Conservation (phyloP, 2,329 filamentous ascomycete species). For the Cyphellophora attinorum region DNA sequence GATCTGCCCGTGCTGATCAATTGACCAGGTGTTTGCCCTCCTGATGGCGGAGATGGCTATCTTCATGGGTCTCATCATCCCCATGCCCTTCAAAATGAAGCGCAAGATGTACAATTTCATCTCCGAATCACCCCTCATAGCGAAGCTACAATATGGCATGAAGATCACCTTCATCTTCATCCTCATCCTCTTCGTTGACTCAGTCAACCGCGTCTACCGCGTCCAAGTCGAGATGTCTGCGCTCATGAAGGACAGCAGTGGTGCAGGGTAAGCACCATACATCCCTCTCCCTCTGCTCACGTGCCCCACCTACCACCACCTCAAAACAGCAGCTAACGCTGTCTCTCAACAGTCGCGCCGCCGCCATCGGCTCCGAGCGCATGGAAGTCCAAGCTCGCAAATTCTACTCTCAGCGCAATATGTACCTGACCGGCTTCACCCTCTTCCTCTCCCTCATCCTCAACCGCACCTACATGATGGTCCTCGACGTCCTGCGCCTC, state of each 20-base stretch:
- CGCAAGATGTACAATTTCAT: slow-evolving; percentile 92
- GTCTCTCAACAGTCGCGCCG: slow-evolving; percentile 38
- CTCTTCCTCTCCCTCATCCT: slow-evolving; percentile 95
- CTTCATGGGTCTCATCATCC: slow-evolving; percentile 50
- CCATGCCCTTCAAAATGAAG: slow-evolving; percentile 77
- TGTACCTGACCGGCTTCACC: slow-evolving; percentile 99
- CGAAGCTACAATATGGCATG: slow-evolving; percentile 92
- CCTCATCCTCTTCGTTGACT: slow-evolving; percentile 94
- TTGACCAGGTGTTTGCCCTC: slow-evolving; percentile 37
- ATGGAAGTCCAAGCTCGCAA: slow-evolving; percentile 99
- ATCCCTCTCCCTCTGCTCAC: not conserved
- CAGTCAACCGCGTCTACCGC: slow-evolving; percentile 90
- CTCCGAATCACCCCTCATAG: slow-evolving; percentile 73
- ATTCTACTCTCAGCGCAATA: slow-evolving; percentile 99
- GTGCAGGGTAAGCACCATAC: slow-evolving; percentile 38
- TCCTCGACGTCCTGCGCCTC: slow-evolving; percentile 80
- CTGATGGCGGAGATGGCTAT: slow-evolving; percentile 41
- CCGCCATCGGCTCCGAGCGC: slow-evolving; percentile 80
- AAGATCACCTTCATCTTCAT: slow-evolving; percentile 98
- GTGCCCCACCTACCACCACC: not conserved
- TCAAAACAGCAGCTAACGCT: not conserved
- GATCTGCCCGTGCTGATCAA: slow-evolving; percentile 19
- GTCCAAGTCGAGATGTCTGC: slow-evolving; percentile 80
- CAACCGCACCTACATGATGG: slow-evolving; percentile 98
- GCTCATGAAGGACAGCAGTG: slow-evolving; percentile 53